These are phyloP conservation scores for Alternaria sp. DNA, from an alignment of 2,329 filamentous ascomycete genomes.

Conservation along the genomic window DNA sequence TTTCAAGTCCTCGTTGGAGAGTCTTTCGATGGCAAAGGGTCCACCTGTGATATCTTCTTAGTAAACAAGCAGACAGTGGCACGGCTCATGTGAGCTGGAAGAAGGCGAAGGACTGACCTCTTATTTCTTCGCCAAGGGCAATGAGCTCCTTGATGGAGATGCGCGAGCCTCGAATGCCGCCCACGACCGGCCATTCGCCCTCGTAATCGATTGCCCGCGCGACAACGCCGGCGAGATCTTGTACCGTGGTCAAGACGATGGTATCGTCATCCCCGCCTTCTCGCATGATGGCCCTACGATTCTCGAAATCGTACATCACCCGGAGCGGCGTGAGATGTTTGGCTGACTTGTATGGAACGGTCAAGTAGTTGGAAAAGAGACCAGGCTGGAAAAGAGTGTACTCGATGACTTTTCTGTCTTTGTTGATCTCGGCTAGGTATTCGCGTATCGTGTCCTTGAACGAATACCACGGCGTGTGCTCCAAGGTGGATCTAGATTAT, in stretches of 20 bases:
- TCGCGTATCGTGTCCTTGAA: constrained; percentile 56
- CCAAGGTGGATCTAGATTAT: not conserved
- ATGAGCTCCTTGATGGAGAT: constrained; percentile 11
- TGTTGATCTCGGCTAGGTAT: constrained; percentile 61
- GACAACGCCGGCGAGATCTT: constrained; percentile 26
- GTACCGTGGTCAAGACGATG: constrained; percentile 23
- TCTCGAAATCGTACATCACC: not conserved
- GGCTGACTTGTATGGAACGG: constrained; percentile 54
- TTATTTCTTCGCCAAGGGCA: constrained; percentile 21
- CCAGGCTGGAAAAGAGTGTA: constrained; percentile 63
- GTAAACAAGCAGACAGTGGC: not conserved
- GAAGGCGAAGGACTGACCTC: constrained; percentile 9
- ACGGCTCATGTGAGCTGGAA: not conserved
- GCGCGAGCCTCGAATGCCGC: constrained; percentile 20
- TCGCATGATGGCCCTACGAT: not conserved
- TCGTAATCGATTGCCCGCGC: constrained; percentile 24
- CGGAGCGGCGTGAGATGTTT: constrained; percentile 50
- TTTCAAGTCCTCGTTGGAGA: constrained; percentile 54
- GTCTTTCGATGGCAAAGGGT: constrained; percentile 51
- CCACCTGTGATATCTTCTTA: constrained; percentile 35
- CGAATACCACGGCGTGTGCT: constrained; percentile 55
- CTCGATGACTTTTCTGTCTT: constrained; percentile 57
- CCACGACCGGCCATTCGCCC: constrained; percentile 27
- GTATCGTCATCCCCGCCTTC: constrained; percentile 45
- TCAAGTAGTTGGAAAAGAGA: constrained; percentile 61